Base-by-base conservation (phyloP, 2,329 filamentous ascomycete genomes). In the Knoxdaviesia capensis region DNA sequence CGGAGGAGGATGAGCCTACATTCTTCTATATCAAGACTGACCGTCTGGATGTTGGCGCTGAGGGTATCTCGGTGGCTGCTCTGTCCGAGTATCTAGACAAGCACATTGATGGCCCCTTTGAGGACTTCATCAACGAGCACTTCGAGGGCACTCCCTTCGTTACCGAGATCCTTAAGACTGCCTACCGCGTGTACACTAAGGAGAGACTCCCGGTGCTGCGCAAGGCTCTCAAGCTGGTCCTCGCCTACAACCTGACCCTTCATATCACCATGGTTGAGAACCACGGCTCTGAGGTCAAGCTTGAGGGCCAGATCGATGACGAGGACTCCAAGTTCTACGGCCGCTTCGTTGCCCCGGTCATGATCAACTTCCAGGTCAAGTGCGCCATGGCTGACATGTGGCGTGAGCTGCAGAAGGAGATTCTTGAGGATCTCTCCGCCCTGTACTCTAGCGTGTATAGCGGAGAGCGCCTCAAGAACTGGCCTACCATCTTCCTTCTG, bases 291-390 rank as follows among this genome's bases (percentile, higher is more conserved):
- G 85, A 94, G 54, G 75, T 85, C 48, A 63, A 68, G 29, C 68
- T 87, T 55, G 69, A 82, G 43, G 88, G 87, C 48, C 80, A 83
- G 63, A 88, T 96, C 48, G 77, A 88, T 41, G 82, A 90, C 53
- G 75, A 83, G 53, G 74, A 79, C 42, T 93, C 85, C 49, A 90
- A 84, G 57, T 94, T 80, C 68, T 80, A 73, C 52, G 87, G 87
- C 54, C 88, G 88, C 66, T 87, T 80, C 34, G 77, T 94, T 48
- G 88, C 88, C 10, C 88, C 88, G 8, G 87, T 94, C 56, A 93
- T 96, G 87, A 92, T 96, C 73, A 96, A 94, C 68, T 94, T 94
- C 74, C 85, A 94, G 65, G 86, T 96, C 68, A 96, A 96, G 72
- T 90, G 83, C 54, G 87, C 87, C 43, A 78, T 96, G 63, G 88